A percentile compares a stretch with the other conserved stretches of the same genome.
These are phyloP conservation scores for Exobasidium rhododendri DNA, from an alignment of 1,284 basidiomycete species.

Conservation along the genomic window DNA sequence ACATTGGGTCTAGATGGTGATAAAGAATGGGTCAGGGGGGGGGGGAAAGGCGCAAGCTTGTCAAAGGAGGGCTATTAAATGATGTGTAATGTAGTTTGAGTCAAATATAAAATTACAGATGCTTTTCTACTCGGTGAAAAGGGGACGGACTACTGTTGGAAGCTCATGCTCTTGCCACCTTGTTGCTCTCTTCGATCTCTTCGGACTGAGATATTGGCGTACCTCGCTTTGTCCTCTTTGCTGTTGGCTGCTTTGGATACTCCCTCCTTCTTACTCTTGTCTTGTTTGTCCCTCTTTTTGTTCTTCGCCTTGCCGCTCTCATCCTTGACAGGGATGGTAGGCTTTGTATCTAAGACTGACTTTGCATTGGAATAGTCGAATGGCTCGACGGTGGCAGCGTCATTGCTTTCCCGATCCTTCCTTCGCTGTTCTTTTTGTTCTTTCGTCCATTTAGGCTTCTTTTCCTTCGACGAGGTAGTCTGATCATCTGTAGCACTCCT, in stretches of 20 bases:
- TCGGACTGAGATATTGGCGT: conserved; percentile 3
- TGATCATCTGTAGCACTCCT: not conserved
- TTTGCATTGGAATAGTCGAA: conserved; percentile 10
- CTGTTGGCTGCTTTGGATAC: not conserved
- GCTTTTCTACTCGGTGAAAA: no score
- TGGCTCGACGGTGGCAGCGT: conserved; percentile 7
- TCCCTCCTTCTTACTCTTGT: conserved; percentile 2
- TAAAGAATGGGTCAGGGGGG: no score
- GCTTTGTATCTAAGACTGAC: conserved; percentile 7
- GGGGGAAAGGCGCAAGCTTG: no score
- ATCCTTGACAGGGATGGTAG: not conserved
- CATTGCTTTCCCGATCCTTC: conserved; percentile 4
- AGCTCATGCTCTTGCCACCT: conserved; percentile 9
- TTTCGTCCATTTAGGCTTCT: conserved; percentile 14
- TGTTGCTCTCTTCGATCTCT: conserved; percentile 1
- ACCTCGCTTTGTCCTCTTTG: not conserved
- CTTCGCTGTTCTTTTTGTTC: conserved; percentile 8
- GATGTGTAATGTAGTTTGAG: not conserved
- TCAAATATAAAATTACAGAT: no score
- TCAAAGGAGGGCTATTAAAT: no score
- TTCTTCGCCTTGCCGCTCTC: conserved; percentile 7
- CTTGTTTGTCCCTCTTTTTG: conserved; percentile 10
- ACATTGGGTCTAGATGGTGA: conserved; percentile 2
- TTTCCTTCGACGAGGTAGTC: conserved; percentile 5
- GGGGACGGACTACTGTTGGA: not conserved